phyloP scores from a whole-genome alignment of 371 early-diverging fungal species.

The Haplosporangium sp. region DNA sequence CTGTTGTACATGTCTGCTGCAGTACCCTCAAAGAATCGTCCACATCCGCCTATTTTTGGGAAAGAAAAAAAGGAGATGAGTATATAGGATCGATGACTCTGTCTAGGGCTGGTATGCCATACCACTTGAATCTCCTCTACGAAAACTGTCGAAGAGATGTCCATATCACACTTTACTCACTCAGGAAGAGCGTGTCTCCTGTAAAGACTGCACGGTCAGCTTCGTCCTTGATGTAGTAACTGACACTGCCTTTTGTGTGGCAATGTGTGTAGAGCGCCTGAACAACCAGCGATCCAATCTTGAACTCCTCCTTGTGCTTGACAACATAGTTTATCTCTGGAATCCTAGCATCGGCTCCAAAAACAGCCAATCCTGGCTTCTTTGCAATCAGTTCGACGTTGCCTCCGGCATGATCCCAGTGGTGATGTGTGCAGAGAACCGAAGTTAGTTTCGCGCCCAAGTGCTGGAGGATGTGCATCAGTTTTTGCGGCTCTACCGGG shows the following conservation, averaged over 20 bases:
- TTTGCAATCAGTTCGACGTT: constrained; percentile 70
- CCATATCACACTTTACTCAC: constrained; percentile 37
- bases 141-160: too few relatives aligned
- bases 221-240: constrained; percentile 80
- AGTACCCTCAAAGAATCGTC: constrained; percentile 94
- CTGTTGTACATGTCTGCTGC: constrained; percentile 86
- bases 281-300: constrained; percentile 75
- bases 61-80: too few relatives aligned
- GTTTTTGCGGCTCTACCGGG: constrained; percentile 75
- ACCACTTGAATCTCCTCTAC: too few relatives aligned
- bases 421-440: constrained; percentile 84
- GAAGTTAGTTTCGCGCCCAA: constrained; percentile 64
- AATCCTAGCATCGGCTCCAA: constrained; percentile 91
- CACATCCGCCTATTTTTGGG: constrained; percentile 75
- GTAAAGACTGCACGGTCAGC: constrained; percentile 73
- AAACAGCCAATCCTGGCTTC: constrained; percentile 80
- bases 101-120: too few relatives aligned
- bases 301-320: constrained; percentile 80
- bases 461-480: constrained; percentile 61
- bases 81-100: too few relatives aligned
- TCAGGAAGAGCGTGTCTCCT: constrained; percentile 85
- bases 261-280: constrained; percentile 81
- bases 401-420: constrained; percentile 86
- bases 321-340: constrained; percentile 83
- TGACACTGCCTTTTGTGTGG: constrained; percentile 91